phyloP scores from a whole-genome alignment of 2,329 filamentous ascomycete species.

The Colletotrichum tabaci region DNA sequence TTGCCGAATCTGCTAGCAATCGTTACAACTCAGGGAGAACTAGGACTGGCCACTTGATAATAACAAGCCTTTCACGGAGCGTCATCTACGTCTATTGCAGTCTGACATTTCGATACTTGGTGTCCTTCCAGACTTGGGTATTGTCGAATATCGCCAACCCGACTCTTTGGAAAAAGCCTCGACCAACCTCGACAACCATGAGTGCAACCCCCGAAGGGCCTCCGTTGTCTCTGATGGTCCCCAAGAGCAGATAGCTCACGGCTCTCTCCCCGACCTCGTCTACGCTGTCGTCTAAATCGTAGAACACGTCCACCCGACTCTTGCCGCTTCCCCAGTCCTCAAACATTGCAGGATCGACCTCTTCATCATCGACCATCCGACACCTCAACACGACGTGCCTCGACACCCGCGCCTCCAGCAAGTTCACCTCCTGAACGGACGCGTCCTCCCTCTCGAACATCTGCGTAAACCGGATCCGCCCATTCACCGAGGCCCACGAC shows the following conservation, averaged over 20 bases:
- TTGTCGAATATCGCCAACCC: constrained; percentile 9
- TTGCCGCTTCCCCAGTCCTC: neutral
- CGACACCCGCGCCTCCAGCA: neutral
- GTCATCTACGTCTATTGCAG: neutral
- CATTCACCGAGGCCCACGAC: constrained; percentile 36
- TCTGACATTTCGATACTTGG: neutral
- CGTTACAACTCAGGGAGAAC: no score
- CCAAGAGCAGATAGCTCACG: constrained; percentile 8
- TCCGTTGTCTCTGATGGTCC: neutral
- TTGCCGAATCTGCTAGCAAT: no score
- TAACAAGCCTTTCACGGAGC: no score
- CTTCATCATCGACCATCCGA: neutral
- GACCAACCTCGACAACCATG: neutral
- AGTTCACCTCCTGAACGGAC: neutral
- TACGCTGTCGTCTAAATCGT: neutral
- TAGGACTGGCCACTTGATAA: no score
- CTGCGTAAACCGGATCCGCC: constrained; percentile 13
- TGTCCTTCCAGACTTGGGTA: constrained; percentile 1
- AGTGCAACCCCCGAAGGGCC: constrained; percentile 5
- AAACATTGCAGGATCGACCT: neutral
- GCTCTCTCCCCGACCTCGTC: neutral
- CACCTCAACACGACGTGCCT: constrained; percentile 14
- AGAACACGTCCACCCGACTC: neutral
- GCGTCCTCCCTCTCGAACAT: constrained; percentile 8
- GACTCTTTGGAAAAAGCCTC: constrained; percentile 3